These are phyloP conservation scores for Elsinoe perseae DNA, from an alignment of 2,329 filamentous ascomycete species.

Conservation along the genomic window DNA sequence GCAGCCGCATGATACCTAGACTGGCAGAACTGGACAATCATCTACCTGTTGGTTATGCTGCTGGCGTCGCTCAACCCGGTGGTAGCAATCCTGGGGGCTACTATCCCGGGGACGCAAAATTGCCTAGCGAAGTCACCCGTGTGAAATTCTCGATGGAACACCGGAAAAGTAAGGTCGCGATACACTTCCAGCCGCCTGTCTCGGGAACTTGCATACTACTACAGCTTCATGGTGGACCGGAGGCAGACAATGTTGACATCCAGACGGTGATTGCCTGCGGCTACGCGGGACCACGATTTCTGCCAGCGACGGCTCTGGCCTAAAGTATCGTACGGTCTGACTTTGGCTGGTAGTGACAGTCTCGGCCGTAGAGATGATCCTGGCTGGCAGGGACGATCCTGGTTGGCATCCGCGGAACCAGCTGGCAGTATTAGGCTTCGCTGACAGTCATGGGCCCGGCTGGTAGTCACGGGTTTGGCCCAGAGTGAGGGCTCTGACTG, in stretches of 20 bases:
- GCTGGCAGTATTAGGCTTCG: no score
- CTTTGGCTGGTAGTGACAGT: no score
- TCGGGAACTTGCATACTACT: slow-evolving; percentile 77
- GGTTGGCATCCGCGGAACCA: no score
- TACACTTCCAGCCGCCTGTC: slow-evolving; percentile 9
- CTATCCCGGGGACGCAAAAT: background rate
- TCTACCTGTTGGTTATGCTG: background rate
- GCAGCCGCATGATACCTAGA: background rate
- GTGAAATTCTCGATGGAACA: background rate
- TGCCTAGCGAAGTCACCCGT: background rate
- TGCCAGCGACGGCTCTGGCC: background rate
- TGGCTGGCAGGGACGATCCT: no score
- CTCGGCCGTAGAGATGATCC: no score
- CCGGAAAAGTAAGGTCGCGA: background rate
- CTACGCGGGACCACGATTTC: slow-evolving; percentile 66
- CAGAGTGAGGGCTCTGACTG: no score
- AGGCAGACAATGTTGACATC: slow-evolving; percentile 76
- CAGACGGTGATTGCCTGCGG: slow-evolving; percentile 77
- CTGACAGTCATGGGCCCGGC: no score
- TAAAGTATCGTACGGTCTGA: background rate
- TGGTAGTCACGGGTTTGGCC: no score
- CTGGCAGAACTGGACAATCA: background rate
- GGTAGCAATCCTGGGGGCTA: background rate
- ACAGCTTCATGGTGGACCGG: slow-evolving; percentile 79
- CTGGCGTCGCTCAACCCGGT: background rate